These are phyloP conservation scores for Cercospora sojina DNA, from an alignment of 2,329 filamentous ascomycete genomes.

Conservation along the genomic window DNA sequence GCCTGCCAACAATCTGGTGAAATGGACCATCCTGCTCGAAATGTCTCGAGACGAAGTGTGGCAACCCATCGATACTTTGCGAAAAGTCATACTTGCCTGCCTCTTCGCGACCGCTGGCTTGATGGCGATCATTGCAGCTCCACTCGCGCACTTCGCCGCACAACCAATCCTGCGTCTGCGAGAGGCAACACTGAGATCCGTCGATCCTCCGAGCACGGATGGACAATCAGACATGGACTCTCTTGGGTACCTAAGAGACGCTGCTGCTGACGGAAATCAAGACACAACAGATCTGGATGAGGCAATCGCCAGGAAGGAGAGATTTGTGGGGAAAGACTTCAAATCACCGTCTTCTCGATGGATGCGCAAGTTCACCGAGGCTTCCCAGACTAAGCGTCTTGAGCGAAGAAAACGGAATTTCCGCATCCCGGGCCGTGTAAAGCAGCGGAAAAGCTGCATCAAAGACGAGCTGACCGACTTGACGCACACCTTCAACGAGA, in stretches of 20 bases:
- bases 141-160: conserved; percentile 78
- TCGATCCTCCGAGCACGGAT: conserved; percentile 58
- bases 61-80: conserved; percentile 69
- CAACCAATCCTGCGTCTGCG: conserved; percentile 75
- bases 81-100: conserved; percentile 76
- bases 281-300: conserved; percentile 37
- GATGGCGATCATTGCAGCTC: conserved; percentile 69
- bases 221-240: conserved; percentile 33
- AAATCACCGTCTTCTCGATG: conserved; percentile 21
- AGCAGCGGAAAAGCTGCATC: conserved; percentile 69
- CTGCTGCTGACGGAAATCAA: conserved; percentile 41
- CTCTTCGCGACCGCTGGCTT: conserved; percentile 77
- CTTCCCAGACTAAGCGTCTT: conserved; percentile 38
- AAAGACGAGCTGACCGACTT: conserved; percentile 84
- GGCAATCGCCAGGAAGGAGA: conserved; percentile 47
- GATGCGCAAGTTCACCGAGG: conserved; percentile 28
- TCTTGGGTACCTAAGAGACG: conserved; percentile 23
- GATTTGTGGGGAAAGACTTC: conserved; percentile 43
- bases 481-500: conserved; percentile 84
- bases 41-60: conserved; percentile 73
- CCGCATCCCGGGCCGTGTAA: conserved; percentile 81
- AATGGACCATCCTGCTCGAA: conserved; percentile 83
- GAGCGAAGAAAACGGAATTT: conserved; percentile 55
- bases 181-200: conserved; percentile 70
- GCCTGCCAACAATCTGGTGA: conserved; percentile 64